phyloP scores from a whole-genome alignment of 1,284 basidiomycete genomes.

The Cutaneotrichosporon cavernicola region DNA sequence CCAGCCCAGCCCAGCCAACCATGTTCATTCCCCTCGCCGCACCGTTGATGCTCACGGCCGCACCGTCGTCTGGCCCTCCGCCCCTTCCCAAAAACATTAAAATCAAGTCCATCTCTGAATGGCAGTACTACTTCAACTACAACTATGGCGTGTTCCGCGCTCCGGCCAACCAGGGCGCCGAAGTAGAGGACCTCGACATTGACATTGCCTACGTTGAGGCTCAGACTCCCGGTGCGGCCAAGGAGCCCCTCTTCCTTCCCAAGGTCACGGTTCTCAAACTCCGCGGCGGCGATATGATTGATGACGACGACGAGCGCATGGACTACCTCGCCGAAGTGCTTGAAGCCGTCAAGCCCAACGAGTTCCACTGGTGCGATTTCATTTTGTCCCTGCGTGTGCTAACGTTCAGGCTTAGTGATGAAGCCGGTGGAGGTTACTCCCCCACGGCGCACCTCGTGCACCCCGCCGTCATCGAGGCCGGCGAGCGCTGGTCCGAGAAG shows the following conservation, averaged over 20 bases:
- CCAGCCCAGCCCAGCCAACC: not conserved
- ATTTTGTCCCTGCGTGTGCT: not conserved
- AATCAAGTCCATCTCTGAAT: conserved; percentile 8
- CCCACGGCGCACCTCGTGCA: conserved; percentile 8
- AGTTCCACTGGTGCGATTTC: conserved; percentile 7
- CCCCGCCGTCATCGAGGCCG: conserved; percentile 5
- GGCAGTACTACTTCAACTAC: conserved; percentile 10
- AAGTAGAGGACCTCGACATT: conserved; percentile 11
- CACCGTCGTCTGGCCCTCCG: conserved; percentile 3
- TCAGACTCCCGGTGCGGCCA: not conserved
- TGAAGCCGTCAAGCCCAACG: not conserved
- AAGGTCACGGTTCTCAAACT: conserved; percentile 1
- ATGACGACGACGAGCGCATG: conserved; percentile 10
- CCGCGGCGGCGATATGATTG: conserved; percentile 10
- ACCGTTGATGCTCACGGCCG: conserved; percentile 11
- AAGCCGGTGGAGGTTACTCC: not conserved
- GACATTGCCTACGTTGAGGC: conserved; percentile 8
- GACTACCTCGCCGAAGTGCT: conserved; percentile 9
- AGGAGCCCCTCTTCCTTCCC: conserved; percentile 8
- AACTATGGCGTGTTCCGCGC: conserved; percentile 3
- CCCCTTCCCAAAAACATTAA: not conserved
- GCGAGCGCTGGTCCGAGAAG: conserved; percentile 7
- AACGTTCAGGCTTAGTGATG: not conserved
- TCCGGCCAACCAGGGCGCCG: not conserved
- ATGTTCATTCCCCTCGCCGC: conserved; percentile 7